Evolutionary conservation across 768 basidiomycete genomes (phyloP).

Genomic region (Suillus cothurnatus): DNA sequence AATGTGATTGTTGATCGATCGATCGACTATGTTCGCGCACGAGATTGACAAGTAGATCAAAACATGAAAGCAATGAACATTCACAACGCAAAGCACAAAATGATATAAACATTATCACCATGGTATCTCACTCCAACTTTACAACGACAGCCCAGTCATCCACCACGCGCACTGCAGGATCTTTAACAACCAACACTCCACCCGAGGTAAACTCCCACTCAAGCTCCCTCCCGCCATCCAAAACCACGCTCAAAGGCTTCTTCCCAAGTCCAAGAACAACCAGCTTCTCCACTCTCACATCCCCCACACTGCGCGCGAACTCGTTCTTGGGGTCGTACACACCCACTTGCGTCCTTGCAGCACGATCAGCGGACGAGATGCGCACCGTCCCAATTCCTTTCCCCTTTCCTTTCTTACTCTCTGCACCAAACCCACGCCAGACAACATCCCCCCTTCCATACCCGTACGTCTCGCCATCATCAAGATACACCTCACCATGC

Average conservation of each 20-base stretch:
- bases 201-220: constrained; percentile 71
- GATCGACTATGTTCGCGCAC: too few relatives aligned
- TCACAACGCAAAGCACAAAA: background rate
- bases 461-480: constrained; percentile 81
- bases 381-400: constrained; percentile 46
- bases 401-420: constrained; percentile 26
- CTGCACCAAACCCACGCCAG: constrained; percentile 79
- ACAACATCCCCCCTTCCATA: constrained; percentile 79
- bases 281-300: constrained; percentile 80
- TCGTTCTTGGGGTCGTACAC: constrained; percentile 55
- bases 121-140: constrained; percentile 16
- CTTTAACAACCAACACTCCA: constrained; percentile 70
- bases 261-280: constrained; percentile 71
- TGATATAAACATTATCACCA: background rate
- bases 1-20: too few relatives aligned
- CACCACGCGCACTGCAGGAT: constrained; percentile 60
- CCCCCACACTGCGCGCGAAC: constrained; percentile 64
- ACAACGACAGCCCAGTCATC: constrained; percentile 66
- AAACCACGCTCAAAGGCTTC: constrained; percentile 63
- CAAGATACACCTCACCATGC: constrained; percentile 86
- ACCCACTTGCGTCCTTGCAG: constrained; percentile 40
- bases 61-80: too few relatives aligned
- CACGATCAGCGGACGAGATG: constrained; percentile 49
- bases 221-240: constrained; percentile 49
- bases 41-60: too few relatives aligned